Evolutionary conservation across 768 basidiomycete genomes (phyloP).

Genomic region (Tricholoma furcatifolium): DNA sequence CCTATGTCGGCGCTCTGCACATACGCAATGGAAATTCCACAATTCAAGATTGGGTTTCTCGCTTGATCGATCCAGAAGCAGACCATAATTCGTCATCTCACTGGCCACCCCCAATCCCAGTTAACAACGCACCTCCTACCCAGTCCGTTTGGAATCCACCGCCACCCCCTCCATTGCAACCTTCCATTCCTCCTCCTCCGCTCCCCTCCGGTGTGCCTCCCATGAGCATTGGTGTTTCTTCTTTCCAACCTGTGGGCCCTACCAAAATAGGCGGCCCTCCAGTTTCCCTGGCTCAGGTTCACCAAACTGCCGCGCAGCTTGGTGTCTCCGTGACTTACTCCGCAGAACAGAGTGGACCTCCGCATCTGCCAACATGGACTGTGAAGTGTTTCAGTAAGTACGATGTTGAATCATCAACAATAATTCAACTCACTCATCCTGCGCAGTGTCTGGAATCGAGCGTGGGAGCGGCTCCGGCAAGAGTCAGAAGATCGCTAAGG

Average conservation of each 20-base stretch:
- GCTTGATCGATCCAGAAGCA: constrained; percentile 49
- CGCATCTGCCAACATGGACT: constrained; percentile 58
- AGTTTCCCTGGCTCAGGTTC: constrained; percentile 47
- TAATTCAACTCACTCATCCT: not conserved
- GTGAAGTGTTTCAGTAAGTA: constrained; percentile 52
- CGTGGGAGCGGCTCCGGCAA: constrained; percentile 51
- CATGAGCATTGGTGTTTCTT: not conserved
- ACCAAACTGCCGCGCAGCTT: constrained; percentile 52
- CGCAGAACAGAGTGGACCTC: constrained; percentile 44
- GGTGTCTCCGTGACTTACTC: constrained; percentile 45
- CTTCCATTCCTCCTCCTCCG: constrained; percentile 29
- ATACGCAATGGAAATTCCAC: constrained; percentile 48
- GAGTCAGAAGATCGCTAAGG: constrained; percentile 66
- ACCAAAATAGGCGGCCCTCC: constrained; percentile 11
- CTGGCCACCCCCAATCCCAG: constrained; percentile 12
- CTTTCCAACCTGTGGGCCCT: too few relatives aligned
- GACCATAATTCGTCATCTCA: constrained; percentile 5
- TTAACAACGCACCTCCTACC: not conserved
- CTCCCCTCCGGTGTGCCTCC: constrained; percentile 27
- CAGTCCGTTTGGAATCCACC: constrained; percentile 15
- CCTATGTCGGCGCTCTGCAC: constrained; percentile 68
- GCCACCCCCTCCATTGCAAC: constrained; percentile 23
- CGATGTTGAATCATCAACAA: not conserved
- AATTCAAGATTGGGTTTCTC: constrained; percentile 59
- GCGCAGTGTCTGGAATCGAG: constrained; percentile 48